Evolutionary conservation across 73 alveolate genomes (phyloP).

Genomic region (Tetrahymena malaccensis): DNA sequence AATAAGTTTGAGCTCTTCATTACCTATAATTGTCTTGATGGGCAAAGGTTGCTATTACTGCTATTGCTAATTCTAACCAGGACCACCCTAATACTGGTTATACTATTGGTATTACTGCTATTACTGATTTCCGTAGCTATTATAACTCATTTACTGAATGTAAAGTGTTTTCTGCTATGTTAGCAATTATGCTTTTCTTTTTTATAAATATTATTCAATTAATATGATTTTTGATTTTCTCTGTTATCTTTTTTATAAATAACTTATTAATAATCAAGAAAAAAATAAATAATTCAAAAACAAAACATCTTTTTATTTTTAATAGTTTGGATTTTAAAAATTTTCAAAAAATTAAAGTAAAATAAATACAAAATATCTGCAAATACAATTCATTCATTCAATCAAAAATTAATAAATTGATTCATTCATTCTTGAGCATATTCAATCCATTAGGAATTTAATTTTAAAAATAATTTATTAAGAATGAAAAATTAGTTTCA

Average conservation of each 20-base stretch:
- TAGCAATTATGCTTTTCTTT: background rate
- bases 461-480: no score
- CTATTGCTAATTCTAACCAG: background rate
- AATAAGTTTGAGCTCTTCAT: background rate
- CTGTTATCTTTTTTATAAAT: background rate
- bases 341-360: background rate
- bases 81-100: background rate
- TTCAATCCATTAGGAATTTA: background rate
- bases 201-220: background rate
- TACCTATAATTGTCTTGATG: background rate
- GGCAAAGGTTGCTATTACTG: background rate
- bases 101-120: background rate
- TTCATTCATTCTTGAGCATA: background rate
- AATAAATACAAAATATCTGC: background rate
- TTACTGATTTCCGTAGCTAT: background rate
- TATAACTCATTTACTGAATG: background rate
- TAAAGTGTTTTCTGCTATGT: background rate
- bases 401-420: no score
- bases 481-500: no score
- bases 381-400: background rate
- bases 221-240: background rate
- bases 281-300: background rate
- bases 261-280: background rate
- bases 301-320: background rate
- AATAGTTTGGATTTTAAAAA: background rate